Evolutionary conservation across 148 eudicot species (phyloP).

Genomic region (Rhododendron vialii): DNA sequence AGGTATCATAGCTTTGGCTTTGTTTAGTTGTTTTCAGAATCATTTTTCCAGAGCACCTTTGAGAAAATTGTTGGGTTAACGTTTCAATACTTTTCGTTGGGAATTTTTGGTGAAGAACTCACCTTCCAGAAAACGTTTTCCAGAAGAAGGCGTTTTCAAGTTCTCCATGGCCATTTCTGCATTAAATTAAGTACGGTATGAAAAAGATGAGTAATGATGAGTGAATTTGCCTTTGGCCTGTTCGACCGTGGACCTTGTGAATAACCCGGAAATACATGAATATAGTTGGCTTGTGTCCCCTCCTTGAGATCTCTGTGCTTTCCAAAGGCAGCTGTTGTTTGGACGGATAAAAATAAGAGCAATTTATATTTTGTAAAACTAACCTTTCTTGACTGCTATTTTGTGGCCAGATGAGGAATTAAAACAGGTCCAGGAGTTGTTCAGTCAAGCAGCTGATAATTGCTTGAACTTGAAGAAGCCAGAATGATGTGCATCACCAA

Average conservation of each 20-base stretch:
- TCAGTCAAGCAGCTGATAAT: slow-evolving; percentile 59
- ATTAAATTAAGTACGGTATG: neutral
- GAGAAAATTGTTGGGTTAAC: neutral
- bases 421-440: slow-evolving; percentile 82
- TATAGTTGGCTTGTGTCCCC: no score
- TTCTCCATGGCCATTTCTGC: neutral
- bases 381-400: neutral
- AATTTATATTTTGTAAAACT: neutral
- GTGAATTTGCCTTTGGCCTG: neutral
- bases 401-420: slow-evolving; percentile 66
- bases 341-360: neutral
- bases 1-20: no score
- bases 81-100: neutral
- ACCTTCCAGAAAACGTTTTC: neutral
- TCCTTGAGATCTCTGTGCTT: neutral
- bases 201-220: neutral
- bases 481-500: slow-evolving; percentile 15
- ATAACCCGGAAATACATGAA: no score
- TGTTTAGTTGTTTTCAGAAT: neutral
- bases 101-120: neutral
- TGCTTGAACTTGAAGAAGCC: slow-evolving; percentile 89
- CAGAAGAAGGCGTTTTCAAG: neutral
- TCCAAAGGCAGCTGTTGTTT: neutral
- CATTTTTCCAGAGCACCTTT: neutral
- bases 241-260: neutral